phyloP scores from a whole-genome alignment of 2,329 filamentous ascomycete species.

The Cytospora paraplurivora region DNA sequence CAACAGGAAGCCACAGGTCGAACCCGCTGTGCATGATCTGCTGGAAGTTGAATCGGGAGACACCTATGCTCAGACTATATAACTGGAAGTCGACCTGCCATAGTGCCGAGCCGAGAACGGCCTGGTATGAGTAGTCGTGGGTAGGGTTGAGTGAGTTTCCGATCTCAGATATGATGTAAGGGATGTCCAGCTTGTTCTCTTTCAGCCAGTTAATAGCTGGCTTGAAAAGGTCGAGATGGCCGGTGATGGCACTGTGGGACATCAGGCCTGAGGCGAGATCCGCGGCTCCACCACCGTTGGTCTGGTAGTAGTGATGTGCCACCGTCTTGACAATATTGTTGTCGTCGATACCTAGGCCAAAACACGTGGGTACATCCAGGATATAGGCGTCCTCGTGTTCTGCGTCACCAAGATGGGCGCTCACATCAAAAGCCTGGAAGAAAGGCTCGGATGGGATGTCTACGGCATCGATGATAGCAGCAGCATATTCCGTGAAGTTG shows the following conservation, averaged over 20 bases:
- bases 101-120: slow-evolving; percentile 40
- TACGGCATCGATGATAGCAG: slow-evolving; percentile 36
- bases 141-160: slow-evolving; percentile 40
- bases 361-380: slow-evolving; percentile 37
- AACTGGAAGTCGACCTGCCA: slow-evolving; percentile 44
- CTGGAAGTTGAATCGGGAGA: slow-evolving; percentile 42
- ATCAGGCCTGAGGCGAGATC: slow-evolving; percentile 34
- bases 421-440: slow-evolving; percentile 42
- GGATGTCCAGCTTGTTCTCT: slow-evolving; percentile 36
- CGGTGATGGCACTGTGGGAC: slow-evolving; percentile 24
- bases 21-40: slow-evolving; percentile 40
- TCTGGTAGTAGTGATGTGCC: slow-evolving; percentile 44
- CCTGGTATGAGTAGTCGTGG: slow-evolving; percentile 39
- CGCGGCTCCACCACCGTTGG: slow-evolving; percentile 34
- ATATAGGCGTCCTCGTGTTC: slow-evolving; percentile 32
- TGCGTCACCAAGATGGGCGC: slow-evolving; percentile 34
- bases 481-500: slow-evolving; percentile 40
- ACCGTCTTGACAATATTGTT: slow-evolving; percentile 39
- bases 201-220: slow-evolving; percentile 39
- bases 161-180: slow-evolving; percentile 41
- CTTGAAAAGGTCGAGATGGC: slow-evolving; percentile 34
- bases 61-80: slow-evolving; percentile 39
- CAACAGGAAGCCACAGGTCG: slow-evolving; percentile 37
- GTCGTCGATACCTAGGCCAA: slow-evolving; percentile 39
- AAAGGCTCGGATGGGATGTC: slow-evolving; percentile 35